These are phyloP conservation scores for Plasmodium malariae DNA, from an alignment of 169 alveolate genomes.

Conservation along the genomic window DNA sequence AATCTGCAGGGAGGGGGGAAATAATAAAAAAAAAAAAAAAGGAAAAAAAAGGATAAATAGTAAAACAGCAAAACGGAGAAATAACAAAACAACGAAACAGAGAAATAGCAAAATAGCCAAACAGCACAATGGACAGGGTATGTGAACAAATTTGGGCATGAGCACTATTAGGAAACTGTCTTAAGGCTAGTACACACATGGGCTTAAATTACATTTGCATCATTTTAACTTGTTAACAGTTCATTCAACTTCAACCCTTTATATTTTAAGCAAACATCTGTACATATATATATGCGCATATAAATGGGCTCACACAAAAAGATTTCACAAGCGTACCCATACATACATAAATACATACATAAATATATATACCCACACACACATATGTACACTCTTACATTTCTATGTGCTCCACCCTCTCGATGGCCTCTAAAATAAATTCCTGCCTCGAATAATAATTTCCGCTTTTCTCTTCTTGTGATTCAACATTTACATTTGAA, in stretches of 20 bases:
- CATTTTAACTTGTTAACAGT: too few species aligned
- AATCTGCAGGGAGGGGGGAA: slow-evolving; percentile 26
- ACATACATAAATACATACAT: too few species aligned
- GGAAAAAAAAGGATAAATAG: not conserved
- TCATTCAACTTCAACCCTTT: too few species aligned
- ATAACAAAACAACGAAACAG: too few species aligned
- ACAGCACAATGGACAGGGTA: too few species aligned
- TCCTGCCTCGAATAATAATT: slow-evolving; percentile 36
- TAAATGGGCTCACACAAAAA: not conserved
- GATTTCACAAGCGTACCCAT: not conserved
- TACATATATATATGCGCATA: not conserved
- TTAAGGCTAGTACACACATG: too few species aligned
- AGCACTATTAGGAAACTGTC: too few species aligned
- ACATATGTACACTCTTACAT: slow-evolving; percentile 30
- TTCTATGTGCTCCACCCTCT: slow-evolving; percentile 59
- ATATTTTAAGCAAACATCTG: too few species aligned
- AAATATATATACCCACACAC: not conserved
- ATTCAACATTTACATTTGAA: not conserved
- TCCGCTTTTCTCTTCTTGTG: not conserved
- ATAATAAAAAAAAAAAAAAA: not conserved
- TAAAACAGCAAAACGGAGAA: too few species aligned
- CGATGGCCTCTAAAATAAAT: slow-evolving; percentile 39
- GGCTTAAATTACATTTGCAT: too few species aligned
- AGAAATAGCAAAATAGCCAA: too few species aligned
- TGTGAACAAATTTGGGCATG: too few species aligned